Evolutionary conservation across 2,329 filamentous ascomycete species (phyloP), one percentile per base, ranked within the genome.

Genomic region (Cladophialophora immunda): DNA sequence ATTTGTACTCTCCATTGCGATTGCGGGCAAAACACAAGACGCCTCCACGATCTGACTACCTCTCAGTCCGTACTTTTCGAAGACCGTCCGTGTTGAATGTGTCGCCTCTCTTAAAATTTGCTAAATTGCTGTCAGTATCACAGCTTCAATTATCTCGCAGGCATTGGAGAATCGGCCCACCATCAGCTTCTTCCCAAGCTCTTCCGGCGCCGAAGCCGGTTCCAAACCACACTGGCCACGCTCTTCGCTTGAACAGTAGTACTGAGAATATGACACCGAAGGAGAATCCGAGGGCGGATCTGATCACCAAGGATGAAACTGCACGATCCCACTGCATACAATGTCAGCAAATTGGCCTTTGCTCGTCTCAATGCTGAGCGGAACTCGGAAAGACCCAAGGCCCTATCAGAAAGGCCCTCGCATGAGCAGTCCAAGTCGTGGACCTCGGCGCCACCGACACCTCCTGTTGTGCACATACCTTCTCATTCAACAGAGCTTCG

Each of bases 211-310:
- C 95, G 80, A 99, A 98, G 65, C 95, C 95, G 63, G 94, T 86
- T 72, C 95, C 95, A 73, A 97, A 88, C 79, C 93, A 95, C n/a
- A 94, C 95, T 65, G 95, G 95, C 93, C 94, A 99, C 73, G 95
- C 92, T 84, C 95, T 90, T 81, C 96, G 91, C 87, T 97, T 97
- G 89, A 99, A 99, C 64, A 99, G 84, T 66, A 99, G 91, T 69
- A 99, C 94, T 69, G 95, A 98, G 86, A 99, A 98, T 82, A 99
- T 92, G 80, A 99, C 91, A 79, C 95, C 95, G 83, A 99, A 99
- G 74, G 92, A 93, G 79, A 98, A 91, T 77, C 95, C 95, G 81
- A 99, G 91, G 64, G 92, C 90, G 72, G 94, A 98, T 82, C 96
- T 94, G 86, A 99, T 96, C 79, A 99, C 89, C 81, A 97, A 89